Base-by-base conservation (phyloP, 2,329 filamentous ascomycete genomes). In the Exophiala lecanii-corni region DNA sequence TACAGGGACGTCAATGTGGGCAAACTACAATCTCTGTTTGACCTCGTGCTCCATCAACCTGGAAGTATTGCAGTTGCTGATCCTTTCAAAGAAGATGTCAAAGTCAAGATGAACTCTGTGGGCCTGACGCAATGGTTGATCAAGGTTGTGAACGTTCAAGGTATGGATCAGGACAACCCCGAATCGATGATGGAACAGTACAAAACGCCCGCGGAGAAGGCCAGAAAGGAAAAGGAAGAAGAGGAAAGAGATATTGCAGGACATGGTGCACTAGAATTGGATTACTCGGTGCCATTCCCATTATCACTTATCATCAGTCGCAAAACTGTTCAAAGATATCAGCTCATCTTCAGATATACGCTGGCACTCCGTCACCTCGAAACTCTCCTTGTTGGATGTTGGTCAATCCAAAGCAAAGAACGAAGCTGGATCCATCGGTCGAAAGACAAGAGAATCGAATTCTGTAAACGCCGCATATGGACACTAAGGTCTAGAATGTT, bases 41-140 rank as follows among this genome's bases (percentile, higher is more conserved):
- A 98, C 62, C 77, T 97, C 18, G 91, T 96, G 1, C 75, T 98
- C 37, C 87, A 92, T n/a, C 92, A 98, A 59, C 89, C 92, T 2
- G 92, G 92, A 31, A 96, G 86, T 57, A 85, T 95, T 36, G 91
- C 94, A 10, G 89, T 89, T 1, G 78, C 94, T 45, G 92, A 98
- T 61, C 89, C 91, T 0, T 98, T 94, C 74, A 98, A 97, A 61
- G 92, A 98, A 67, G 91, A 98, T 60, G 87, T 98, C 64, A 94
- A 94, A 65, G 88, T 98, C 16, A 84, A 89, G 58, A 96, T 97
- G 85, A 96, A 96, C 62, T 89, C 95, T 56, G 82, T 91, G 28
- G 87, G 88, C 4, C 78, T 98, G 34, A 94, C 89, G 9, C 94
- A 94, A 59, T 94, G 89, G 69, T 72, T 98, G 46, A 94, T 96